A percentile compares a stretch with the other conserved stretches of the same genome.
phyloP scores from a whole-genome alignment of 2,329 filamentous ascomycete genomes.

The Colletotrichum lentis region DNA sequence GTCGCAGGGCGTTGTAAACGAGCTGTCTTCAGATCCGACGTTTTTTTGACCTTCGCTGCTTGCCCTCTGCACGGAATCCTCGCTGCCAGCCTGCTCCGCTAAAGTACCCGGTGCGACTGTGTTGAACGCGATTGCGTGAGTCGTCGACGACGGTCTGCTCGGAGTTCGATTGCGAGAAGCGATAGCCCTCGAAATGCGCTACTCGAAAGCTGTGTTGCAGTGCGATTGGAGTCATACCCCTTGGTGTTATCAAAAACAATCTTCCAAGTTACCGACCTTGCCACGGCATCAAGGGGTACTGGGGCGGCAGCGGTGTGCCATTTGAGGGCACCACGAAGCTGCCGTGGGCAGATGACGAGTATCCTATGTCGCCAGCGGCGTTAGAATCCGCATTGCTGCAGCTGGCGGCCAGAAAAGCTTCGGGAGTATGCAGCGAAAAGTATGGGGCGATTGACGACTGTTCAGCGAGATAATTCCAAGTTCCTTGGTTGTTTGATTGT shows the following conservation, averaged over 20 bases:
- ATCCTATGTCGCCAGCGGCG: slow-evolving; percentile 56
- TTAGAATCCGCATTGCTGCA: slow-evolving; percentile 55
- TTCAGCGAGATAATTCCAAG: slow-evolving; percentile 60
- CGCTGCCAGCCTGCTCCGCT: too few species aligned
- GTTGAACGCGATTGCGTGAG: too few species aligned
- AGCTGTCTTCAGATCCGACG: too few species aligned
- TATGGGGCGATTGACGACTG: slow-evolving; percentile 61
- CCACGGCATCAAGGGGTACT: slow-evolving; percentile 54
- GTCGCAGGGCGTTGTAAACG: too few species aligned
- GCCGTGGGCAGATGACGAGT: slow-evolving; percentile 53
- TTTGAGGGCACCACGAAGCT: slow-evolving; percentile 46
- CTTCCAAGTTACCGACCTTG: slow-evolving; percentile 53
- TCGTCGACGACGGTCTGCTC: too few species aligned
- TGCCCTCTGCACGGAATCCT: too few species aligned
- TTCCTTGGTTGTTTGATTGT: slow-evolving; percentile 53
- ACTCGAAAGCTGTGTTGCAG: too few species aligned
- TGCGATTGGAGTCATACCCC: too few species aligned
- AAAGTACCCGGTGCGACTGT: too few species aligned
- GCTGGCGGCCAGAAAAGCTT: slow-evolving; percentile 50
- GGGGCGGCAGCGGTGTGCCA: slow-evolving; percentile 46
- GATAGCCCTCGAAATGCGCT: too few species aligned
- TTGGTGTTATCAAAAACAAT: background rate
- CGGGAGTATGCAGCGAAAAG: slow-evolving; percentile 59
- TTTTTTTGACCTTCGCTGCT: too few species aligned
- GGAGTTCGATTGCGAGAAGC: too few species aligned